Conservation (phyloP, 2,329 filamentous ascomycete species). For the Alternaria atra region DNA sequence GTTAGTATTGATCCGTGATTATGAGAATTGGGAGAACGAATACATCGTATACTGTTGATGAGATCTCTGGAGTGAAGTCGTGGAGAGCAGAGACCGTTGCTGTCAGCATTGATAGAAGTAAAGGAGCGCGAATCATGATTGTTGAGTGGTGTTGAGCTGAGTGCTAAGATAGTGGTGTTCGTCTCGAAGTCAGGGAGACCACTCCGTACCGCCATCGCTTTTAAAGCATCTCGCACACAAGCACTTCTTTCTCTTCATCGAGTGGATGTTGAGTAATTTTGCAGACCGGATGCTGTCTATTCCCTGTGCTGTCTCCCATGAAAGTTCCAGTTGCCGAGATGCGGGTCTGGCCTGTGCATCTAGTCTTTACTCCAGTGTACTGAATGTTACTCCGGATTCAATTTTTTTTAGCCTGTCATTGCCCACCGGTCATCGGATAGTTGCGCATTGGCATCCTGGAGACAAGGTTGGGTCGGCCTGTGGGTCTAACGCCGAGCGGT, state of each 20-base stretch:
- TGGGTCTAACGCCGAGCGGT: background rate
- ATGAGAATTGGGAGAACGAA: background rate
- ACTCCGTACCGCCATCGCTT: background rate
- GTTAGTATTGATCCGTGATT: background rate
- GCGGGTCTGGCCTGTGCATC: background rate
- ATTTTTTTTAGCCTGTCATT: background rate
- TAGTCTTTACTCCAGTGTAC: background rate
- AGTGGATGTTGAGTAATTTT: background rate
- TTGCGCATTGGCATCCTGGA: background rate
- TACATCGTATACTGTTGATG: background rate
- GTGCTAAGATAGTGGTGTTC: background rate
- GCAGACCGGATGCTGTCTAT: background rate
- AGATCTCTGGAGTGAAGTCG: background rate
- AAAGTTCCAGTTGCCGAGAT: background rate
- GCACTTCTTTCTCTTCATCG: background rate
- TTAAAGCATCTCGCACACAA: too few relatives aligned
- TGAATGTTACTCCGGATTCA: background rate
- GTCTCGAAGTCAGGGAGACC: background rate
- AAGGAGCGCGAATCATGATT: background rate
- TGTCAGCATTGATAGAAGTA: background rate
- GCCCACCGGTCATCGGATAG: background rate
- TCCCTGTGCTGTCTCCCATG: background rate
- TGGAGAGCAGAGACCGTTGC: background rate
- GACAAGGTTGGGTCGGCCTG: background rate
- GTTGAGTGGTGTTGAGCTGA: background rate